These are phyloP conservation scores for Hemisphaericaspora lyxosophila DNA, from an alignment of 1,139 yeast species.

Conservation along the genomic window DNA sequence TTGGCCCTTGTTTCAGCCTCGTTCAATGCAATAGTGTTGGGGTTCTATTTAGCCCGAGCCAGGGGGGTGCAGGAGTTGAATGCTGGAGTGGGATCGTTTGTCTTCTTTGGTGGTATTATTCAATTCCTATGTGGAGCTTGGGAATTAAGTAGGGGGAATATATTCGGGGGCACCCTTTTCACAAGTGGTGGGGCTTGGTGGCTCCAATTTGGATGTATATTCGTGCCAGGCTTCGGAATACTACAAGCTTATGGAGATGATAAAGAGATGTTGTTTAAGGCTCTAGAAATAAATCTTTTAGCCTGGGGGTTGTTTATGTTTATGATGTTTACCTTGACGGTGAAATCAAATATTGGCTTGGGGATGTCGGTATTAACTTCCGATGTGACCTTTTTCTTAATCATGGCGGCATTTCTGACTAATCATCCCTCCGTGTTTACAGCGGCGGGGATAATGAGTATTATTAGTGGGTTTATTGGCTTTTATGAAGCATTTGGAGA, in stretches of 20 bases:
- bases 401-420: constrained; percentile 41
- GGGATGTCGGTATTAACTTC: constrained; percentile 34
- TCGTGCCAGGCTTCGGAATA: constrained; percentile 48
- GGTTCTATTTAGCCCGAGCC: constrained; percentile 42
- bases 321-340: constrained; percentile 36
- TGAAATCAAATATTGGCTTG: constrained; percentile 44
- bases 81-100: constrained; percentile 43
- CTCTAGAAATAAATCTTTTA: constrained; percentile 40
- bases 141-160: constrained; percentile 42
- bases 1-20: constrained; percentile 57
- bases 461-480: constrained; percentile 40
- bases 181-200: constrained; percentile 45
- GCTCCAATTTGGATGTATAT: constrained; percentile 37
- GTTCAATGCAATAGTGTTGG: constrained; percentile 47
- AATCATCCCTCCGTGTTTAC: constrained; percentile 25
- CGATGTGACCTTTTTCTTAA: constrained; percentile 37
- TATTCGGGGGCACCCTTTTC: constrained; percentile 43
- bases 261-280: constrained; percentile 27
- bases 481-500: constrained; percentile 44
- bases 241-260: constrained; percentile 51
- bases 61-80: constrained; percentile 37
- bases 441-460: constrained; percentile 47
- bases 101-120: constrained; percentile 48
- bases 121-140: constrained; percentile 52
- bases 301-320: constrained; percentile 48